A percentile compares a stretch with the other conserved stretches of the same genome.
Evolutionary conservation across 768 basidiomycete species (phyloP).

Genomic region (Dentipellis fragilis): DNA sequence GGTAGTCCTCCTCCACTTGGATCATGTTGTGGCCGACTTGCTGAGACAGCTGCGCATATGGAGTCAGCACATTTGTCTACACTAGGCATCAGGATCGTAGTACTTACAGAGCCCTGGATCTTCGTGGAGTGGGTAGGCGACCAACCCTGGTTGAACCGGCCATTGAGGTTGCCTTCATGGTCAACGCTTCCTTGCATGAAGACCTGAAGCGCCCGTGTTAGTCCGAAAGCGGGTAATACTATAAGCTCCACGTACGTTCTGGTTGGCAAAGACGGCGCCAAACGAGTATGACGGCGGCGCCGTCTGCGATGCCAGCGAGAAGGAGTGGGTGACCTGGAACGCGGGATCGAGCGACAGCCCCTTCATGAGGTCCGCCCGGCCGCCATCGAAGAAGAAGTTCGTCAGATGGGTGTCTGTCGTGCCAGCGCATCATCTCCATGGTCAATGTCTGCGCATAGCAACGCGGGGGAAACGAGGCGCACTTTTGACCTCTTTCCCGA

Average conservation of each 20-base stretch:
- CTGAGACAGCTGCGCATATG: conserved; percentile 51
- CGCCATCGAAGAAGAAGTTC: conserved; percentile 97
- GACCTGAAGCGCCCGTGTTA: conserved; percentile 36
- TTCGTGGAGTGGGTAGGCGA: conserved; percentile 68
- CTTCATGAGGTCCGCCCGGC: conserved; percentile 91
- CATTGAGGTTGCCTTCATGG: conserved; percentile 85
- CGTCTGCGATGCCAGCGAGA: conserved; percentile 83
- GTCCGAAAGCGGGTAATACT: neutral
- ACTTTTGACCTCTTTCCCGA: conserved; percentile 92
- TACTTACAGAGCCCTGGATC: conserved; percentile 36
- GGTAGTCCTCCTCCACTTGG: conserved; percentile 89
- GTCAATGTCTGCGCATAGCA: neutral
- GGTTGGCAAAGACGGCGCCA: conserved; percentile 83
- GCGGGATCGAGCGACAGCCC: conserved; percentile 86
- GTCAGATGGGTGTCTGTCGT: conserved; percentile 75
- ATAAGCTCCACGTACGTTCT: conserved; percentile 40
- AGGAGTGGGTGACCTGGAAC: conserved; percentile 97
- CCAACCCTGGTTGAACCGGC: conserved; percentile 88
- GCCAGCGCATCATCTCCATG: neutral
- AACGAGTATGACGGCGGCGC: conserved; percentile 87
- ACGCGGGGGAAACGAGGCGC: conserved; percentile 17
- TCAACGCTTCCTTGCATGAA: conserved; percentile 93
- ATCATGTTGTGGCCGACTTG: conserved; percentile 81
- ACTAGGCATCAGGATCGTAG: too few relatives aligned
- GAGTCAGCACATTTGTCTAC: neutral